Conservation (phyloP, 2,329 filamentous ascomycete species). For the Tolypocladium sp. region DNA sequence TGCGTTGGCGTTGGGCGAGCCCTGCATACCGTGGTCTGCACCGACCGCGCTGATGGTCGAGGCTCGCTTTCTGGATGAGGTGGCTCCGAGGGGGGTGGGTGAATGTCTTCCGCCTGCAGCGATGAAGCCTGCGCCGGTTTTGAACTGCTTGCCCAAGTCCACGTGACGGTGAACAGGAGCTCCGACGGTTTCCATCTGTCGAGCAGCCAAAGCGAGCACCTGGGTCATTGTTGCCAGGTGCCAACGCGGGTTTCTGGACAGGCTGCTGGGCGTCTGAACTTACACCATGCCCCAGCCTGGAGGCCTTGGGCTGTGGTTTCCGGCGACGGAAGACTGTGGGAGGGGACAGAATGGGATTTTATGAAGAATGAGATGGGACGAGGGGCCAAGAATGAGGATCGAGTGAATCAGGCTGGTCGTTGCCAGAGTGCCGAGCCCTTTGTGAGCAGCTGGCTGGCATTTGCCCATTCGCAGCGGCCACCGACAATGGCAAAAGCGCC, state of each 20-base stretch:
- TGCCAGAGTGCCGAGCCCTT: slow-evolving; percentile 1
- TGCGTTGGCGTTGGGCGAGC: slow-evolving; percentile 17
- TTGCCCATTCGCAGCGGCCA: not conserved
- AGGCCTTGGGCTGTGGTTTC: not conserved
- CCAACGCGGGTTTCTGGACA: not conserved
- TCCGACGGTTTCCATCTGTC: slow-evolving; percentile 12
- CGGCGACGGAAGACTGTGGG: not conserved
- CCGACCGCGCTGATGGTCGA: slow-evolving; percentile 36
- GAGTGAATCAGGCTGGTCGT: not conserved
- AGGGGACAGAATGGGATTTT: not conserved
- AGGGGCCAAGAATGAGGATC: not conserved
- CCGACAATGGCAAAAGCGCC: slow-evolving; percentile 5
- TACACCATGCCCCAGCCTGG: not conserved
- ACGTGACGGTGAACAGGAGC: slow-evolving; percentile 10
- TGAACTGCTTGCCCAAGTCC: slow-evolving; percentile 11
- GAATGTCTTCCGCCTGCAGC: slow-evolving; percentile 4
- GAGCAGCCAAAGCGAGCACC: slow-evolving; percentile 12
- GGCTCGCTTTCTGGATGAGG: slow-evolving; percentile 29
- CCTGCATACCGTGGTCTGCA: slow-evolving; percentile 25
- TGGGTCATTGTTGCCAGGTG: slow-evolving; percentile 12
- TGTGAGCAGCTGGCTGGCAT: not conserved
- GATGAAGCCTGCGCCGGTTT: slow-evolving; percentile 3
- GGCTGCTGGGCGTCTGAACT: not conserved
- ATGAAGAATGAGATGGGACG: not conserved
- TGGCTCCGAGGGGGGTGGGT: slow-evolving; percentile 3